Base-by-base conservation (phyloP, 805 yeast genomes). In the Nakazawaea holstii region DNA sequence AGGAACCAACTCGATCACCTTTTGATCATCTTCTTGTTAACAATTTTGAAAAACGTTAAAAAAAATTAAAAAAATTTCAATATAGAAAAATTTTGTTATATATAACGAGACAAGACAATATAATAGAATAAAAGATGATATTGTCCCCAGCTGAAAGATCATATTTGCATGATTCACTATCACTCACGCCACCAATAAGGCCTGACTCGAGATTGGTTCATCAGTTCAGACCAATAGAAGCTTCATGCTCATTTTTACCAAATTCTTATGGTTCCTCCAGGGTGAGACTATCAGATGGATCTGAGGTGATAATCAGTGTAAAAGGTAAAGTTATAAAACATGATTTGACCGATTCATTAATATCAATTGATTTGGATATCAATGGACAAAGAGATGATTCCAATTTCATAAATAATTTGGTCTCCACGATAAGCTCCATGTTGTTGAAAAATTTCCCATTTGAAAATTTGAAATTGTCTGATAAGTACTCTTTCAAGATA, bases 191-290 rank as follows among this genome's bases (percentile, higher is more conserved):
- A 0, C 78, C 85, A 4, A 71, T 82, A 30, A 77, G 99, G 51
- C 95, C 97, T 2, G 99, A 94, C 63, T 87, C 96, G 1, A 76
- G 99, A 57, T 67, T 72, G 7, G 71, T 71, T 11, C 69, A 74
- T 49, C 97, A 90, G 62, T 86, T 87, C 59, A 75, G 97, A 54
- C 96, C 97, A 0, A 65, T 94, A 41, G 95, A 89, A 59, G 87
- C 95, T 3, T 80, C 80, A 11, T 80, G 87, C 7, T 84, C 84
- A 43, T 85, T 92, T 56, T 71, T 94, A 50, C 94, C 96, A 0
- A 79, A 83, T 44, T 86, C 97, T 3, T 88, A 92, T 66, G 99
- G 99, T 11, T 90, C 97, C 2, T 85, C 97, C 0, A 76, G 96
- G 67, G 79, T 92, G 15, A 76, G 90, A 53, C 76, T 89, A 31